phyloP scores from a whole-genome alignment of 2,329 filamentous ascomycete species.

The Pseudodiploospora longispora region DNA sequence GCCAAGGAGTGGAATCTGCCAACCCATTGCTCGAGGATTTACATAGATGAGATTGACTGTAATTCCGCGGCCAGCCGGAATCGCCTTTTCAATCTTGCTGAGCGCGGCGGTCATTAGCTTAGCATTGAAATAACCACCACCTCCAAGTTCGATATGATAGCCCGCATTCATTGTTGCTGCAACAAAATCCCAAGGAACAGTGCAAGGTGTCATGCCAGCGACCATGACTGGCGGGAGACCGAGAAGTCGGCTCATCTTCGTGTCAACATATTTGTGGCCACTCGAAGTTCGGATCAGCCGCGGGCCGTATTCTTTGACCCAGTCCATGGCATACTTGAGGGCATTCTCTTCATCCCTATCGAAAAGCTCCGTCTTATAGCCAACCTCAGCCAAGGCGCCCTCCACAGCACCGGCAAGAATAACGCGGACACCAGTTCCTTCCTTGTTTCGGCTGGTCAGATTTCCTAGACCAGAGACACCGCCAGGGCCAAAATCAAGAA shows the following conservation, averaged over 20 bases:
- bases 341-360: slow-evolving; percentile 93
- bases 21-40: slow-evolving; percentile 79
- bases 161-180: slow-evolving; percentile 89
- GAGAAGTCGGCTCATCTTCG: slow-evolving; percentile 85
- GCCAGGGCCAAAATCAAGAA: slow-evolving; percentile 93
- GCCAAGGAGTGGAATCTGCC: slow-evolving; percentile 82
- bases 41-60: slow-evolving; percentile 88
- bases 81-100: slow-evolving; percentile 73
- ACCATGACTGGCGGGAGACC: slow-evolving; percentile 84
- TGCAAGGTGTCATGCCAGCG: slow-evolving; percentile 87
- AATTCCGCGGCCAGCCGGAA: slow-evolving; percentile 80
- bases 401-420: slow-evolving; percentile 92
- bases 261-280: slow-evolving; percentile 88
- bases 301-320: slow-evolving; percentile 97
- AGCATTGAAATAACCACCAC: slow-evolving; percentile 81
- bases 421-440: slow-evolving; percentile 92
- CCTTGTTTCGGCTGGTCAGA: slow-evolving; percentile 97
- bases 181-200: slow-evolving; percentile 86
- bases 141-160: slow-evolving; percentile 87
- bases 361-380: slow-evolving; percentile 96
- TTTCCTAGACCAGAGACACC: slow-evolving; percentile 95
- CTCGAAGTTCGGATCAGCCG: slow-evolving; percentile 80
- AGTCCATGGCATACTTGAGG: slow-evolving; percentile 90
- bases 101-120: slow-evolving; percentile 78
- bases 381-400: slow-evolving; percentile 81